Conservation (phyloP, 371 early-diverging fungal species). For the Lichtheimia ramosa region DNA sequence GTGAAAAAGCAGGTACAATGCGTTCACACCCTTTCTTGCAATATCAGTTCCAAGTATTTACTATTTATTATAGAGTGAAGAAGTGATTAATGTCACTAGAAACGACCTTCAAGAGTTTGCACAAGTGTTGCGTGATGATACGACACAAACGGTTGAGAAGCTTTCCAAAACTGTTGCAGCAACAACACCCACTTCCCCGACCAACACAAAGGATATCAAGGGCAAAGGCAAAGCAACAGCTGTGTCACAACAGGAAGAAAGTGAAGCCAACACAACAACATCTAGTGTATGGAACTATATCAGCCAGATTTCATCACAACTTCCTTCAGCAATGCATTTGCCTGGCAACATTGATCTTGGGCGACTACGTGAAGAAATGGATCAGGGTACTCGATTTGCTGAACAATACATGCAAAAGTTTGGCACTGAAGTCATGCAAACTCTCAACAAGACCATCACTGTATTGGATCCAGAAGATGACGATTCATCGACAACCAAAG, state of each 20-base stretch:
- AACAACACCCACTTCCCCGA: neutral
- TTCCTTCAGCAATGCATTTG: constrained; percentile 24
- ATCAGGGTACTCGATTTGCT: constrained; percentile 47
- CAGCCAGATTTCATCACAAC: constrained; percentile 4
- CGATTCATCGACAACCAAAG: neutral
- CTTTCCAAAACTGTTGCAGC: constrained; percentile 9
- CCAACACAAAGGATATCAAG: constrained; percentile 3
- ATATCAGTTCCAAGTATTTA: neutral
- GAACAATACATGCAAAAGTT: constrained; percentile 51
- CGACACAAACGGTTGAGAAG: constrained; percentile 22
- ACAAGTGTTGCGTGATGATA: constrained; percentile 41
- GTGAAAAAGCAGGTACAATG: constrained; percentile 43
- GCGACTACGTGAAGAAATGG: constrained; percentile 37
- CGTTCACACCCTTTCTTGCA: constrained; percentile 1
- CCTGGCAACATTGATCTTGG: constrained; percentile 46
- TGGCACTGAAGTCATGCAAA: constrained; percentile 42
- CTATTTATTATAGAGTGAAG: constrained; percentile 34
- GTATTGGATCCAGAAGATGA: constrained; percentile 39
- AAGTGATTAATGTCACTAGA: constrained; percentile 46
- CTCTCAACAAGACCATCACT: constrained; percentile 36
- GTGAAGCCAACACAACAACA: neutral
- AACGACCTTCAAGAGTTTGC: constrained; percentile 50
- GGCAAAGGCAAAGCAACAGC: constrained; percentile 14
- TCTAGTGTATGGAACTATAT: constrained; percentile 1
- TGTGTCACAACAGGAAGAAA: constrained; percentile 9